phyloP scores from a whole-genome alignment of 148 eudicot species.

The Suaeda aralocaspica region DNA sequence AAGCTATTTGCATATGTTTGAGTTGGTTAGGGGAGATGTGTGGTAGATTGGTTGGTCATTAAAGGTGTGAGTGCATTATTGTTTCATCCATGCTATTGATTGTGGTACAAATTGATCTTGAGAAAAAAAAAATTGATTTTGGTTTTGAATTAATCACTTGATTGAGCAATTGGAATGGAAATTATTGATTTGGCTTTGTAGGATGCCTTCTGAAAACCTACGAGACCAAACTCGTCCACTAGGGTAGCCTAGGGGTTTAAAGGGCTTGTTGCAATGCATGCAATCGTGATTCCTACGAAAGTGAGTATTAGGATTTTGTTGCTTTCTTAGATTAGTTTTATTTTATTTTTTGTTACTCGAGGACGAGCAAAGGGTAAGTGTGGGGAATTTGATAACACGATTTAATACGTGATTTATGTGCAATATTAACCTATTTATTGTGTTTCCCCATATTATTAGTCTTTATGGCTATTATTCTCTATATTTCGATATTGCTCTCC shows the following conservation, averaged over 20 bases:
- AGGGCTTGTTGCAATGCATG: neutral
- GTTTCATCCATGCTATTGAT: neutral
- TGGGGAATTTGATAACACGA: neutral
- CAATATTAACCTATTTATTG: too few species aligned
- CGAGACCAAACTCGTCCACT: neutral
- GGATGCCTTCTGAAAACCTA: neutral
- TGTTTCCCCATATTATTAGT: too few species aligned
- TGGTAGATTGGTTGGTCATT: neutral
- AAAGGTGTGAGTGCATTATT: neutral
- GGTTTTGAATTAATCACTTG: neutral
- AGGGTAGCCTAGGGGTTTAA: neutral
- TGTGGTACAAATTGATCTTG: neutral
- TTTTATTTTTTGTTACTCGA: neutral
- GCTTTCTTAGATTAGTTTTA: neutral
- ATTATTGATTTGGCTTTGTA: neutral
- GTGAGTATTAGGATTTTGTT: neutral
- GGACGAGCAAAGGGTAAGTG: neutral
- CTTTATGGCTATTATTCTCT: too few species aligned
- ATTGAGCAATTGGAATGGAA: neutral
- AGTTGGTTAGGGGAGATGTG: neutral
- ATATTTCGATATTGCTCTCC: too few species aligned
- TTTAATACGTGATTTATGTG: too few species aligned
- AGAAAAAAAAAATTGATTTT: too few species aligned
- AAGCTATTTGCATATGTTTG: too few species aligned
- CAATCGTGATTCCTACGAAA: neutral